Percentiles rank a stretch among this genome's conserved stretches.
These are phyloP conservation scores for Ceratobasidium sp. DNA, from an alignment of 1,284 basidiomycete genomes.

Conservation along the genomic window DNA sequence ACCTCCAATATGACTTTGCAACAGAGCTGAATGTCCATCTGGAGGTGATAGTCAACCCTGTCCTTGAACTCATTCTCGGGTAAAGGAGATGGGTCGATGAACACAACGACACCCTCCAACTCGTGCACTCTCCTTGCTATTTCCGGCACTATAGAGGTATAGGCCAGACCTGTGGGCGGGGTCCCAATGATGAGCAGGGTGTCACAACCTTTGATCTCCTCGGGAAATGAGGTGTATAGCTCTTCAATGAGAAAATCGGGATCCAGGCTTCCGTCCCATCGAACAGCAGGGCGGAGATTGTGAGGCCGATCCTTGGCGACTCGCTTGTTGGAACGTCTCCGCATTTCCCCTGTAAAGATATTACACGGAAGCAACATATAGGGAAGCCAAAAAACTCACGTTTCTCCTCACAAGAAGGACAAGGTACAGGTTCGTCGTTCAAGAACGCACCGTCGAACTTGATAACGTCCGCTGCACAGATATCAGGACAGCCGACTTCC, in stretches of 20 bases:
- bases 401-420: not conserved
- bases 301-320: not conserved
- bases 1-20: not conserved
- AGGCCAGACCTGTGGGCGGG: not conserved
- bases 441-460: not conserved
- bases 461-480: not conserved
- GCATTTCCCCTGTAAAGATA: not conserved
- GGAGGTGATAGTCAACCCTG: not conserved
- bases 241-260: slow-evolving; percentile 2
- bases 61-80: not conserved
- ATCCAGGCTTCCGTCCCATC: slow-evolving; percentile 4
- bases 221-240: not conserved
- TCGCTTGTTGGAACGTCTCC: not conserved
- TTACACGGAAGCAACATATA: no score
- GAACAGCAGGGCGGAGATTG: not conserved
- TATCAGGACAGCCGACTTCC: not conserved
- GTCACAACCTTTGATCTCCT: not conserved
- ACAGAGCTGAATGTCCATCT: not conserved
- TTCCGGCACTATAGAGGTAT: not conserved
- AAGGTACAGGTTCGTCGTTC: not conserved
- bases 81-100: not conserved
- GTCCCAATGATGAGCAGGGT: slow-evolving; percentile 8
- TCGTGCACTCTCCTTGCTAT: not conserved
- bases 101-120: not conserved
- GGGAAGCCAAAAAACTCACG: not conserved